A percentile compares a stretch with the other conserved stretches of the same genome.
phyloP scores from a whole-genome alignment of 805 yeast species.

The Lipomyces sp. region DNA sequence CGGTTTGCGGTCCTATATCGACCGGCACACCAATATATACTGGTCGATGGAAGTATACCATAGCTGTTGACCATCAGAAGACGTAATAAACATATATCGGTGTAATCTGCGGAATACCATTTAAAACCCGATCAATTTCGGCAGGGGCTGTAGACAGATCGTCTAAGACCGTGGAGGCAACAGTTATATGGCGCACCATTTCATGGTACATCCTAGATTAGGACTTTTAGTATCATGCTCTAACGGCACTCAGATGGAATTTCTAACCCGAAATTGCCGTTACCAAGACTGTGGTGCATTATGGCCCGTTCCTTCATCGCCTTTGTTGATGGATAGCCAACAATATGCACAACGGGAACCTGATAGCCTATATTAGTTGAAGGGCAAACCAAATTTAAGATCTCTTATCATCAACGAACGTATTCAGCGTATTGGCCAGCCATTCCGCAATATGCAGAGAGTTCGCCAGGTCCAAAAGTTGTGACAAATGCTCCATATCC shows the following conservation, averaged over 20 bases:
- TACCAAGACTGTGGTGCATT: slow-evolving; percentile 83
- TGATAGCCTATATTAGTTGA: background rate
- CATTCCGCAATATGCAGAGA: slow-evolving; percentile 54
- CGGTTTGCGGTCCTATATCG: slow-evolving; percentile 67
- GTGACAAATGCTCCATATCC: background rate
- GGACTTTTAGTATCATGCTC: background rate
- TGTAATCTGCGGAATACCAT: slow-evolving; percentile 39
- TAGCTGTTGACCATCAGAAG: slow-evolving; percentile 53
- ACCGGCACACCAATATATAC: slow-evolving; percentile 84
- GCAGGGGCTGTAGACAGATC: slow-evolving; percentile 69
- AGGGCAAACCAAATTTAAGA: background rate
- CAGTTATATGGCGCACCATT: slow-evolving; percentile 76
- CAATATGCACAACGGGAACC: slow-evolving; percentile 73
- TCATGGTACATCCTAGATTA: slow-evolving; percentile 71
- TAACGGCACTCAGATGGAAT: background rate
- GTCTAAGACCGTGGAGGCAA: slow-evolving; percentile 66
- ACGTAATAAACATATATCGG: too few species aligned
- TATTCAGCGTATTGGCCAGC: slow-evolving; percentile 91
- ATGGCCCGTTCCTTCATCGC: slow-evolving; percentile 74
- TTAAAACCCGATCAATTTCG: slow-evolving; percentile 73
- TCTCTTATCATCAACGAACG: slow-evolving; percentile 47
- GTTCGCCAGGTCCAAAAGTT: background rate
- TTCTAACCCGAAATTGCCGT: slow-evolving; percentile 56
- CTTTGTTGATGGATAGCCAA: slow-evolving; percentile 80
- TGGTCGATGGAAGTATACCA: slow-evolving; percentile 68